phyloP scores from a whole-genome alignment of 2,329 filamentous ascomycete genomes.

The Aspergillus spinulosporus region DNA sequence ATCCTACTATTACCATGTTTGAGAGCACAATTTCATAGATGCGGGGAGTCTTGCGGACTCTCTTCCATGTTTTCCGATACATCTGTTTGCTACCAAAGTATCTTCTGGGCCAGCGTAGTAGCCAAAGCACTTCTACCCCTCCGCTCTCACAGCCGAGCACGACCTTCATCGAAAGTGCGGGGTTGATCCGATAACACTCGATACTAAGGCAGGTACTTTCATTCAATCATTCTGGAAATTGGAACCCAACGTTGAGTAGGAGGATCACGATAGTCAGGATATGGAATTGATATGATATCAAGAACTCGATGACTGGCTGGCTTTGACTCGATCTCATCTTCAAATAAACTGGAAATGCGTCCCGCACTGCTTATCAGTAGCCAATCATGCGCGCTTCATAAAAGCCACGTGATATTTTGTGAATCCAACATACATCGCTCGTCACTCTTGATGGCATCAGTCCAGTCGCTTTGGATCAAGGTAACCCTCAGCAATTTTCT shows the following conservation, averaged over 20 bases:
- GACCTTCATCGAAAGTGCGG: not conserved
- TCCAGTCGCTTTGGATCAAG: too few species aligned
- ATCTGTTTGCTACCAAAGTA: too few species aligned
- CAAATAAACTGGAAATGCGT: not conserved
- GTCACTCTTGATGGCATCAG: not conserved
- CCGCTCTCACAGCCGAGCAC: too few species aligned
- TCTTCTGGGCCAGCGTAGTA: too few species aligned
- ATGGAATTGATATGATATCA: not conserved
- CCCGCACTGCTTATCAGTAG: constrained; percentile 8
- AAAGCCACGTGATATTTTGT: not conserved
- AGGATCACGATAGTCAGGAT: not conserved
- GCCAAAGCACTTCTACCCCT: too few species aligned
- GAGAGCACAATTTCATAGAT: not conserved
- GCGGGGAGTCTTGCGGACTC: not conserved
- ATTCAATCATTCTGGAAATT: not conserved
- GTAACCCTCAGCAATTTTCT: not conserved
- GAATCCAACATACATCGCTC: too few species aligned
- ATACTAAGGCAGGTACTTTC: not conserved
- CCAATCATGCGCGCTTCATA: not conserved
- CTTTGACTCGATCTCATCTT: constrained; percentile 7
- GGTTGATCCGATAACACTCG: not conserved
- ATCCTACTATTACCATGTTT: constrained; percentile 5
- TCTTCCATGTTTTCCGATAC: not conserved
- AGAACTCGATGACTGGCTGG: not conserved
- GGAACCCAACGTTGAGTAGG: not conserved